Conservation (phyloP, 2,329 filamentous ascomycete genomes). For the Sphaerulina musiva region DNA sequence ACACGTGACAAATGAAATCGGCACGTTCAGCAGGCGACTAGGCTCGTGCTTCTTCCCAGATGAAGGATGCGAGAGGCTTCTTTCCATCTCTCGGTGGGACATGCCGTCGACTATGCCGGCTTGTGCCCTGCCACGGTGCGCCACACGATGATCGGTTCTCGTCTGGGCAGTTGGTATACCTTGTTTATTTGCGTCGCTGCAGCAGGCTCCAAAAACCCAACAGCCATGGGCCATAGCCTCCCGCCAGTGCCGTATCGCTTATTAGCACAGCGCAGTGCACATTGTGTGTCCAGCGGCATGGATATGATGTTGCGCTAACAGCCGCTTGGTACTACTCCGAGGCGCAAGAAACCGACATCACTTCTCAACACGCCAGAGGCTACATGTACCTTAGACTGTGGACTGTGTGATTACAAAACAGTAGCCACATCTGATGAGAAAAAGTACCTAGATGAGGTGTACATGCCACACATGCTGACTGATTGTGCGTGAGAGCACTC, state of each 20-base stretch:
- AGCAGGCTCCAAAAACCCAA: neutral
- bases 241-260: neutral
- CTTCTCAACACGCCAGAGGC: neutral
- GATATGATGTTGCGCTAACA: constrained; percentile 1
- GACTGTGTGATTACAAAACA: too few relatives aligned
- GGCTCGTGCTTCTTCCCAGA: neutral
- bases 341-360: neutral
- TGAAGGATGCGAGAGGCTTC: neutral
- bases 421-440: neutral
- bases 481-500: too few relatives aligned
- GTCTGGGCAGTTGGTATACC: neutral
- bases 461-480: too few relatives aligned
- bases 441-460: too few relatives aligned
- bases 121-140: neutral
- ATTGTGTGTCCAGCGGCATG: neutral
- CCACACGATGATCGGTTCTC: neutral
- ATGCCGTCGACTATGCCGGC: neutral
- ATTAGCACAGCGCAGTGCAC: neutral
- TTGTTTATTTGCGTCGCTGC: constrained; percentile 1
- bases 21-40: neutral
- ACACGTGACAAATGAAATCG: neutral
- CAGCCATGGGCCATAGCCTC: neutral
- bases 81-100: neutral
- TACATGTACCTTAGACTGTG: neutral
- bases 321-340: constrained; percentile 1